Evolutionary conservation across 352 stramenopile species (phyloP).

Genomic region (Phytophthora uliginosa): DNA sequence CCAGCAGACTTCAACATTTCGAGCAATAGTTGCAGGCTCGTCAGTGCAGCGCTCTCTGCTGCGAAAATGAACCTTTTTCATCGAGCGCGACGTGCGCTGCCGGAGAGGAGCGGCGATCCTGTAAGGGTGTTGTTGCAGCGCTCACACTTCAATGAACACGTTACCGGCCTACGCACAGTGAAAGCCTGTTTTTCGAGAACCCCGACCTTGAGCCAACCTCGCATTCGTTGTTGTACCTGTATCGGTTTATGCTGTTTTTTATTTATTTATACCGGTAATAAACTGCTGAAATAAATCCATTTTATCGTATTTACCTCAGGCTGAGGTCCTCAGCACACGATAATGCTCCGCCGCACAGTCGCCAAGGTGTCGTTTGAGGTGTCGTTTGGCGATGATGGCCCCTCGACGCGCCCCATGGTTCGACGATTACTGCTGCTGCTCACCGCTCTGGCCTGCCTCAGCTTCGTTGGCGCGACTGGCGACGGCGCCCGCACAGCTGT

Average conservation of each 20-base stretch:
- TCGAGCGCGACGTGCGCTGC: constrained; percentile 12
- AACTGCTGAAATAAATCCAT: no score
- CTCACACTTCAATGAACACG: constrained; percentile 8
- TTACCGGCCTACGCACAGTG: constrained; percentile 15
- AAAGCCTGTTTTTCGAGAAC: constrained; percentile 3
- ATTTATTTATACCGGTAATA: no score
- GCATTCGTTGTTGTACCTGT: no score
- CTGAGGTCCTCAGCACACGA: no score
- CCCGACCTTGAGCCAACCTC: background rate
- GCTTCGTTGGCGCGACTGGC: constrained; percentile 5
- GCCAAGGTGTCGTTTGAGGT: background rate
- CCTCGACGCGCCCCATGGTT: constrained; percentile 15
- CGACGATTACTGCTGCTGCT: constrained; percentile 19
- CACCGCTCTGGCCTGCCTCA: constrained; percentile 10
- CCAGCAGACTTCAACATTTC: constrained; percentile 18
- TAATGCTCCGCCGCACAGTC: background rate
- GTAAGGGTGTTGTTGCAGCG: constrained; percentile 23
- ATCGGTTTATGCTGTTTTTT: no score
- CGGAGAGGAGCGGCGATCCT: constrained; percentile 30
- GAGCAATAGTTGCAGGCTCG: constrained; percentile 1
- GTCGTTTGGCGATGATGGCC: background rate
- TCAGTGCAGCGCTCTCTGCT: constrained; percentile 18
- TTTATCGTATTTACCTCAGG: no score
- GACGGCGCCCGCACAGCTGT: constrained; percentile 46
- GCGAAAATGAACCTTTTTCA: constrained; percentile 21